Evolutionary conservation across 2,329 filamentous ascomycete genomes (phyloP).

Genomic region (Stagonosporopsis cucurbitacearum): DNA sequence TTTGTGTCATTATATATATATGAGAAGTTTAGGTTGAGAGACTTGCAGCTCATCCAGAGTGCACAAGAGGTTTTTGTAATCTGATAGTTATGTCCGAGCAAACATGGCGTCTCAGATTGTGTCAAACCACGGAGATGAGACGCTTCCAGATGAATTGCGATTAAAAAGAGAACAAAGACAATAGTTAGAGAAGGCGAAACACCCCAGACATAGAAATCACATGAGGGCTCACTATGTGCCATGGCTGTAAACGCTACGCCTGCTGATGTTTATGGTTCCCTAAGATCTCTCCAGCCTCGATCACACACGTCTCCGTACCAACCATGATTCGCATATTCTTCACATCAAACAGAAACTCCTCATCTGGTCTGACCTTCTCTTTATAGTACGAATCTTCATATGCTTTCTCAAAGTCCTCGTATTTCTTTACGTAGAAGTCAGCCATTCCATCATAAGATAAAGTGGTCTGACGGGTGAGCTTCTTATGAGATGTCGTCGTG

Average conservation of each 20-base stretch:
- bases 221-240: neutral
- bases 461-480: conserved; percentile 22
- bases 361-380: conserved; percentile 28
- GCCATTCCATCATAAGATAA: conserved; percentile 31
- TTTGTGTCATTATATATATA: too few relatives aligned
- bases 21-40: too few relatives aligned
- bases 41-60: too few relatives aligned
- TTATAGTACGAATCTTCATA: conserved; percentile 33
- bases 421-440: conserved; percentile 35
- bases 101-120: too few relatives aligned
- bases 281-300: conserved; percentile 6
- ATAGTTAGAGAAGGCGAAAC: too few relatives aligned
- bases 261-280: neutral
- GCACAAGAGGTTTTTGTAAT: too few relatives aligned
- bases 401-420: conserved; percentile 33
- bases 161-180: too few relatives aligned
- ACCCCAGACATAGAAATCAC: too few relatives aligned
- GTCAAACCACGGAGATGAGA: too few relatives aligned
- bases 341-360: conserved; percentile 32
- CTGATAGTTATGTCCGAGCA: too few relatives aligned
- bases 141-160: too few relatives aligned
- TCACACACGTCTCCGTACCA: conserved; percentile 9
- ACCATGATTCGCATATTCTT: conserved; percentile 16
- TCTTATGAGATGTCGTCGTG: conserved; percentile 27
- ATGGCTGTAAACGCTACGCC: neutral